Evolutionary conservation across 768 basidiomycete genomes (phyloP), one percentile per base, ranked within the genome.

Genomic region (Hericium erinaceus): DNA sequence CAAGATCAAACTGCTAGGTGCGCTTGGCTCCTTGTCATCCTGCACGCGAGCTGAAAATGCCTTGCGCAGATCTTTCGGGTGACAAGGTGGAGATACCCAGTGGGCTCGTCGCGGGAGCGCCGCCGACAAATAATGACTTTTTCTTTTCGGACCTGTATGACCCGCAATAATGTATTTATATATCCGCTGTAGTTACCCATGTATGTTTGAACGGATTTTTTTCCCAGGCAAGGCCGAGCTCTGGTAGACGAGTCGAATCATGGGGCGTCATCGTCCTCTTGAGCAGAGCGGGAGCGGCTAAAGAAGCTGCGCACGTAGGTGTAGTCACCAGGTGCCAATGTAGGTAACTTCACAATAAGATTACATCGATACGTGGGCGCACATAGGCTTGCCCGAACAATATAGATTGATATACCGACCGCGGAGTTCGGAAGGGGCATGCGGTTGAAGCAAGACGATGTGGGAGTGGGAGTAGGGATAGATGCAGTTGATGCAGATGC

Each of bases 81-180:
- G 92, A 94, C 69, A 85, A 82, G 72, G 87, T 93, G 15, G 89
- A 93, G 66, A 91, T 95, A 65, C 92, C 92, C 3, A 87, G 85
- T 60, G 84, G 85, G 28, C 73, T 93, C 55, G 73, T 79, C 50
- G 77, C 87, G n/a, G 89, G 91, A 12, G 81, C 85, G 39, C 89
- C 91, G 54, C 92, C 92, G 12, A 72, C 76, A 15, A 89, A 87
- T 64, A 83, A 79, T 52, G 89, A 92, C 68, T 93, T 91, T 72
- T 92, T 88, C 75, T 93, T 91, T 68, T 87, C 90, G 5, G 89
- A 92, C 56, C 59, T 79, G 52, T 61, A 61, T 15, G 60, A 63
- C 13, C 62, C 62, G 15, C 60, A 63, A 57, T 61, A 57, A 57
- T 62, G 26, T 44, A 51, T 51, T n/a, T 46, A 16, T 46, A 46